Evolutionary conservation across 371 early-diverging fungal species (phyloP).

Genomic region (Apophysomyces trapeziformis): DNA sequence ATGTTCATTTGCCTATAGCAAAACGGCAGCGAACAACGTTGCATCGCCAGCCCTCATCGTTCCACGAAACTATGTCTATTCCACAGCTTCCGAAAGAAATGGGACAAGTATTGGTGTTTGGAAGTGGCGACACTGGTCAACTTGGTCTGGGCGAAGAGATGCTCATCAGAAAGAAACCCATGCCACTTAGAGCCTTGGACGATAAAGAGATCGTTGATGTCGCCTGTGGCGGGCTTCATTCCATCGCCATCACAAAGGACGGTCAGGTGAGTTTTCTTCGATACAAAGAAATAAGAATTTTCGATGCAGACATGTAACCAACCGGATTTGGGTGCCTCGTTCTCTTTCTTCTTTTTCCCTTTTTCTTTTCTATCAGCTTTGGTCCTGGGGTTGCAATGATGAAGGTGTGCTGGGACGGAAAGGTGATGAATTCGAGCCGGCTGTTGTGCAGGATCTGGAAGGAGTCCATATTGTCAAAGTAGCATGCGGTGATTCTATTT

Average conservation of each 20-base stretch:
- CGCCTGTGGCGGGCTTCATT: constrained; percentile 90
- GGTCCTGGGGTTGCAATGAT: constrained; percentile 99
- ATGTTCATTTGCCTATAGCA: too few relatives aligned
- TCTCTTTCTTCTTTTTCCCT: too few relatives aligned
- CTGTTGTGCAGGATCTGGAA: constrained; percentile 69
- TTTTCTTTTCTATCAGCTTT: constrained; percentile 45
- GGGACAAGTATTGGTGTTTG: constrained; percentile 90
- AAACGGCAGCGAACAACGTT: not conserved
- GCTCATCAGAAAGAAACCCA: constrained; percentile 75
- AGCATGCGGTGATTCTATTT: constrained; percentile 92
- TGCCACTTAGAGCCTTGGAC: constrained; percentile 67
- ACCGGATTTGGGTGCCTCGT: too few relatives aligned
- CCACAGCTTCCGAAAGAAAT: constrained; percentile 28
- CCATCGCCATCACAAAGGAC: constrained; percentile 77
- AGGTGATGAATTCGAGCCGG: constrained; percentile 81
- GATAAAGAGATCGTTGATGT: constrained; percentile 73
- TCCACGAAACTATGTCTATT: constrained; percentile 19
- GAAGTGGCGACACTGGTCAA: constrained; percentile 96
- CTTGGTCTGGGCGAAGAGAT: constrained; percentile 91
- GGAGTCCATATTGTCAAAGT: constrained; percentile 80
- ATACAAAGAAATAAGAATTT: not conserved
- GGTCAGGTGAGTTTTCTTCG: constrained; percentile 62
- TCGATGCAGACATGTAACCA: not conserved
- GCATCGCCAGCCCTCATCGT: constrained; percentile 7
- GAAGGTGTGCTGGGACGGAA: constrained; percentile 93